A percentile compares a stretch with the other conserved stretches of the same genome.
These are phyloP conservation scores for Pestalotiopsis sp. DNA, from an alignment of 2,329 filamentous ascomycete species.

Conservation along the genomic window DNA sequence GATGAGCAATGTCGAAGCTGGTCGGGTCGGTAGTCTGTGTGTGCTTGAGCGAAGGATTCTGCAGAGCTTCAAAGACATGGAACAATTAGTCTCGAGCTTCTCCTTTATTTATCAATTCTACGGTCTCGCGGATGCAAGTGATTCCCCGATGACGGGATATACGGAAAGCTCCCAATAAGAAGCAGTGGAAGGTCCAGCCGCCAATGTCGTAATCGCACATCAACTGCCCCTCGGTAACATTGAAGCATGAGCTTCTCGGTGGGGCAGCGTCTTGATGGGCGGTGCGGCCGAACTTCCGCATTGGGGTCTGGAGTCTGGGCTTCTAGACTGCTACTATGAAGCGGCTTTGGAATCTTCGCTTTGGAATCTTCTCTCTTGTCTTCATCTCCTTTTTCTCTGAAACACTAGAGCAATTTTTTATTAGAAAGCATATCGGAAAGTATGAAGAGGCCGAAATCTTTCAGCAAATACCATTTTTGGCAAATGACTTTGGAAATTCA, in stretches of 20 bases:
- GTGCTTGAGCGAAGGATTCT: background rate
- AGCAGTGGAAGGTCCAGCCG: background rate
- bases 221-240: background rate
- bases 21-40: background rate
- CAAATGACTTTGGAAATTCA: too few relatives aligned
- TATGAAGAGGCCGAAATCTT: background rate
- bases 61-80: background rate
- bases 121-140: background rate
- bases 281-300: background rate
- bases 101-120: background rate
- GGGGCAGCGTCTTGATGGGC: background rate
- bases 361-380: background rate
- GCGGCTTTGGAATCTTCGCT: too few relatives aligned
- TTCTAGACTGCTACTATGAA: too few relatives aligned
- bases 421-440: background rate
- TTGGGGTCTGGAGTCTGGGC: too few relatives aligned
- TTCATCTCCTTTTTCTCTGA: background rate
- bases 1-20: background rate
- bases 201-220: background rate
- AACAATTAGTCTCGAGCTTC: background rate
- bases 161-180: background rate
- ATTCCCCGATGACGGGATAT: background rate
- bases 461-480: too few relatives aligned
- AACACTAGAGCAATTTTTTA: background rate
- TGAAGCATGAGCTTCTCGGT: background rate